Evolutionary conservation across 257 asterid species (phyloP).

Genomic region (Rehmannia glutinosa): DNA sequence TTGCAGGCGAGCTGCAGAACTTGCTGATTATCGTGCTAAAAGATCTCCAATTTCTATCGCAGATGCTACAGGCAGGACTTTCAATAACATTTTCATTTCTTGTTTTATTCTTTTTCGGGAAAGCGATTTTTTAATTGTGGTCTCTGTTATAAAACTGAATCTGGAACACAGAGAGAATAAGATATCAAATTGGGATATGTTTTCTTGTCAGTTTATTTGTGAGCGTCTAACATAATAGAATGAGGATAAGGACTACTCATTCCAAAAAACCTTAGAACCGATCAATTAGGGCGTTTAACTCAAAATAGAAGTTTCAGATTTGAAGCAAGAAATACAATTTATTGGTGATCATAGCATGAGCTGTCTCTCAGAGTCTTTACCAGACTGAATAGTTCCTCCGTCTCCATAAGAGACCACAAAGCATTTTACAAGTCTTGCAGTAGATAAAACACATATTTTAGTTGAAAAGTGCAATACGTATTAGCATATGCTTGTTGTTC

Average conservation of each 20-base stretch:
- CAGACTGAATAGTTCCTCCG: background rate
- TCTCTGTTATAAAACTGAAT: constrained; percentile 1
- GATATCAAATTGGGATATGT: too few relatives aligned
- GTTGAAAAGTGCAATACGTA: background rate
- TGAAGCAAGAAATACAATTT: background rate
- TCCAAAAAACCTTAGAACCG: background rate
- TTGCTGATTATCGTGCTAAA: constrained; percentile 75
- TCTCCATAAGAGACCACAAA: background rate
- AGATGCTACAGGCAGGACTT: constrained; percentile 42
- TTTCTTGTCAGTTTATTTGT: background rate
- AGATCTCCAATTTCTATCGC: constrained; percentile 31
- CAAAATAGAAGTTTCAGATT: background rate
- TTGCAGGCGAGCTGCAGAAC: constrained; percentile 95
- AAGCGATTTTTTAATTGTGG: background rate
- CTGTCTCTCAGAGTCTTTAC: background rate
- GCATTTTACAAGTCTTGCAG: background rate
- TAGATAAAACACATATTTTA: background rate
- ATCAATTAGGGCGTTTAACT: background rate
- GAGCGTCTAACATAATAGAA: background rate
- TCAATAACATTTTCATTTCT: background rate
- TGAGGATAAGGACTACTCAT: background rate
- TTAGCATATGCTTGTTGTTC: background rate
- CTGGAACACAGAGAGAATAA: background rate
- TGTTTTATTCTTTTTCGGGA: background rate
- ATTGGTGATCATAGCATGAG: background rate